Evolutionary conservation across 2,329 filamentous ascomycete genomes (phyloP).

Genomic region (Onygena corvina): DNA sequence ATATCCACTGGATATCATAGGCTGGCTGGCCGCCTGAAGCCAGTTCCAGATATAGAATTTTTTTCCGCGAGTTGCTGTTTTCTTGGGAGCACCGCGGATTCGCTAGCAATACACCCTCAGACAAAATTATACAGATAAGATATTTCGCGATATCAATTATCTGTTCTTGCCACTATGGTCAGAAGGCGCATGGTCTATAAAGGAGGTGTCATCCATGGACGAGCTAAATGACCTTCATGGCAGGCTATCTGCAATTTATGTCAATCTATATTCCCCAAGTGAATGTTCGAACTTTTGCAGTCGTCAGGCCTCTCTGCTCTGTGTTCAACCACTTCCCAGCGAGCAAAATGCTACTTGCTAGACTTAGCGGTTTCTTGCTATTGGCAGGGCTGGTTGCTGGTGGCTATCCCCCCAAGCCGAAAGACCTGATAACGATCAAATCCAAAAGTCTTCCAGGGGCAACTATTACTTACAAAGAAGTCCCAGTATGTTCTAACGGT

Average conservation of each 20-base stretch:
- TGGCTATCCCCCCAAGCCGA: conserved; percentile 1
- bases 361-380: neutral
- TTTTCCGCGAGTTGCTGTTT: neutral
- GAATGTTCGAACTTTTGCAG: neutral
- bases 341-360: neutral
- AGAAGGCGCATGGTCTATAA: neutral
- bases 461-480: conserved; percentile 7
- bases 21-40: neutral
- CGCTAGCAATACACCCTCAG: neutral
- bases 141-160: neutral
- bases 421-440: neutral
- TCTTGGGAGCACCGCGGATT: neutral
- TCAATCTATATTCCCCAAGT: neutral
- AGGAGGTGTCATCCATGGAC: neutral
- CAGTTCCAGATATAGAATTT: neutral
- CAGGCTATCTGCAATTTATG: neutral
- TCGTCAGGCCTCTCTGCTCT: neutral
- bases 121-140: neutral
- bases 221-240: neutral
- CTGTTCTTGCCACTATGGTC: neutral
- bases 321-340: too few species aligned
- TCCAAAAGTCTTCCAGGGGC: neutral
- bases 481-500: neutral
- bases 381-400: neutral
- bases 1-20: too few species aligned